Base-by-base conservation (phyloP, 495 filamentous ascomycete genomes). In the Aspergillus homomorphus region DNA sequence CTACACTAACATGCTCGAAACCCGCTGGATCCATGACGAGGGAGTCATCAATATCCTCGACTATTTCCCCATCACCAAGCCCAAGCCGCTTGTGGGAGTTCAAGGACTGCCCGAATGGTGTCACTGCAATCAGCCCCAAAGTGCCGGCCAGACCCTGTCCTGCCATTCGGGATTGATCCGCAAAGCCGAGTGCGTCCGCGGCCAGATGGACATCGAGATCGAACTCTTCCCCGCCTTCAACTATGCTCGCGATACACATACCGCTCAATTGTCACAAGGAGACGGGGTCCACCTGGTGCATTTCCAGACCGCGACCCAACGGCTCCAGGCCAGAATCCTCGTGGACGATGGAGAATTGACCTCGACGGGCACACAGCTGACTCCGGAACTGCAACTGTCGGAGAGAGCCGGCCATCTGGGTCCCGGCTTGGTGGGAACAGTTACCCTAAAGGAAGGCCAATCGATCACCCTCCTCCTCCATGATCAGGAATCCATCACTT, bases 211-310 rank as follows among this genome's bases (percentile, higher is more conserved):
- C 24, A 60, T 89, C 76, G 79, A 85, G 41, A 74, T 89, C 15
- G 82, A 89, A 58, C 64, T 90, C 15, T 89, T 89, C 55, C 87
- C 87, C 5, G 85, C 86, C 19, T 89, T 89, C 60, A 82, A 84
- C 53, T 90, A 89, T 68, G 87, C 84, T 4, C 73, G 71, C 21
- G 85, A 82, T 41, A 26, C 69, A 6, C 87, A 89, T 62, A 81
- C 70, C 0, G 54, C 70, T 48, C 66, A 64, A 22, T 51, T 70
- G 49, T 56, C 75, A 14, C 67, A 72, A 33, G 68, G 65, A 4
- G 54, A 69, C n/a, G 65, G 76, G 48, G 83, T 82, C 62, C 84
- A 87, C 69, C 81, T 79, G 0, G 77, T 85, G 3, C 80, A 80
- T 14, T 90, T 90, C 60, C 79, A 82, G 56, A 81, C 80, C 63